Conservation (phyloP, 352 stramenopile genomes). For the Phytophthora syringae region DNA sequence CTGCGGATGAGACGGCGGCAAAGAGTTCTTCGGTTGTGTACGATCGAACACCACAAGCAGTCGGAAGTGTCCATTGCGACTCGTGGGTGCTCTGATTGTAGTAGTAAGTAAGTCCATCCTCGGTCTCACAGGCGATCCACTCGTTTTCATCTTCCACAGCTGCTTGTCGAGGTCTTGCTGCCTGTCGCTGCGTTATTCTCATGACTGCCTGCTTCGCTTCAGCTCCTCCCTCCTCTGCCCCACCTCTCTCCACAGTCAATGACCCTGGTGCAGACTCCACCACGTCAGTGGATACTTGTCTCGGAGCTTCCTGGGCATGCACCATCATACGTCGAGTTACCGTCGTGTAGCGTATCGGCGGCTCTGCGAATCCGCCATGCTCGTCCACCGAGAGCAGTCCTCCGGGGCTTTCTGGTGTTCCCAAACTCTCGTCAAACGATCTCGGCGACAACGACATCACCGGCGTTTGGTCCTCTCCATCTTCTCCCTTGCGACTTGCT, state of each 20-base stretch:
- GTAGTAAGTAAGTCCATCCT: slow-evolving; percentile 70
- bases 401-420: slow-evolving; percentile 24
- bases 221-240: neutral
- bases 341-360: slow-evolving; percentile 19
- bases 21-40: slow-evolving; percentile 31
- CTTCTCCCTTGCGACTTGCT: slow-evolving; percentile 35
- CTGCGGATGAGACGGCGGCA: slow-evolving; percentile 31
- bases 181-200: slow-evolving; percentile 3
- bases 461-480: slow-evolving; percentile 19
- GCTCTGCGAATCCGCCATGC: slow-evolving; percentile 18
- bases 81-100: slow-evolving; percentile 67
- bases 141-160: slow-evolving; percentile 24
- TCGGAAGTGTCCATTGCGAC: slow-evolving; percentile 66
- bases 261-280: slow-evolving; percentile 16
- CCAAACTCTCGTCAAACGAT: slow-evolving; percentile 32
- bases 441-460: slow-evolving; percentile 33
- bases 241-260: neutral
- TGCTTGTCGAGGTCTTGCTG: neutral
- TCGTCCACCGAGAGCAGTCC: slow-evolving; percentile 28
- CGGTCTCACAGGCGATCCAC: slow-evolving; percentile 52
- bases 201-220: slow-evolving; percentile 16
- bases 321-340: slow-evolving; percentile 27
- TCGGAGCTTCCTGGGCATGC: slow-evolving; percentile 32
- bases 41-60: slow-evolving; percentile 2
- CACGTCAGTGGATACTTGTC: slow-evolving; percentile 18